Evolutionary conservation across 345 rosid species (phyloP).

Genomic region (Chamaenerion angustifolium): DNA sequence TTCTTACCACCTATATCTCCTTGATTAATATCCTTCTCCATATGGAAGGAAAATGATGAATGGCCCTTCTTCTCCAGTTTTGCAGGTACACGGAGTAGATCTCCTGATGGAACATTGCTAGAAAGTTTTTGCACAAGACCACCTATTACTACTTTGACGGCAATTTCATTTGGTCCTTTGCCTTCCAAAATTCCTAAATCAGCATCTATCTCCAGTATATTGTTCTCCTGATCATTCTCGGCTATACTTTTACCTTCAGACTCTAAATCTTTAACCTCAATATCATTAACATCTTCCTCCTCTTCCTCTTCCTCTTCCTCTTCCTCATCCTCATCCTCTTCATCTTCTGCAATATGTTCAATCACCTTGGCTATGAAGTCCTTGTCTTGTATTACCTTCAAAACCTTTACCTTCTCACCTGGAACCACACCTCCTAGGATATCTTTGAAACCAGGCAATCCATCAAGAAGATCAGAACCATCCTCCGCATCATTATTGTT

Average conservation of each 20-base stretch:
- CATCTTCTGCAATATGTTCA: constrained; percentile 69
- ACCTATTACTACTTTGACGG: constrained; percentile 68
- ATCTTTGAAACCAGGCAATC: constrained; percentile 56
- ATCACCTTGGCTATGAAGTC: constrained; percentile 81
- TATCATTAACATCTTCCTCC: constrained; percentile 36
- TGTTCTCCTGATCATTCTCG: constrained; percentile 42
- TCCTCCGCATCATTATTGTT: constrained; percentile 46
- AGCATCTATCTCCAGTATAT: constrained; percentile 39
- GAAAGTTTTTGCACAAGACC: constrained; percentile 54
- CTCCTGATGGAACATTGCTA: constrained; percentile 30
- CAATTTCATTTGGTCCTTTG: constrained; percentile 45
- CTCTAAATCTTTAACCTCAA: constrained; percentile 46
- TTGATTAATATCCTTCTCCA: constrained; percentile 40
- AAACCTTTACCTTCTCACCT: constrained; percentile 70
- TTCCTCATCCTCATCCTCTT: constrained; percentile 51
- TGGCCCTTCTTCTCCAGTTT: constrained; percentile 46
- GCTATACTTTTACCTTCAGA: constrained; percentile 36
- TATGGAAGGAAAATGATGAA: constrained; percentile 49
- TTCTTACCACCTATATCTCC: constrained; percentile 36
- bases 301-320: constrained; percentile 44
- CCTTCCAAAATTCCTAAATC: constrained; percentile 34
- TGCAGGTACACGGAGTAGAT: constrained; percentile 65
- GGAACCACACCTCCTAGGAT: constrained; percentile 79
- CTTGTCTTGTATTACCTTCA: constrained; percentile 72
- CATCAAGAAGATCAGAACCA: constrained; percentile 57